These are phyloP conservation scores for Plasmodium berghei DNA, from an alignment of 169 alveolate species.

Conservation along the genomic window DNA sequence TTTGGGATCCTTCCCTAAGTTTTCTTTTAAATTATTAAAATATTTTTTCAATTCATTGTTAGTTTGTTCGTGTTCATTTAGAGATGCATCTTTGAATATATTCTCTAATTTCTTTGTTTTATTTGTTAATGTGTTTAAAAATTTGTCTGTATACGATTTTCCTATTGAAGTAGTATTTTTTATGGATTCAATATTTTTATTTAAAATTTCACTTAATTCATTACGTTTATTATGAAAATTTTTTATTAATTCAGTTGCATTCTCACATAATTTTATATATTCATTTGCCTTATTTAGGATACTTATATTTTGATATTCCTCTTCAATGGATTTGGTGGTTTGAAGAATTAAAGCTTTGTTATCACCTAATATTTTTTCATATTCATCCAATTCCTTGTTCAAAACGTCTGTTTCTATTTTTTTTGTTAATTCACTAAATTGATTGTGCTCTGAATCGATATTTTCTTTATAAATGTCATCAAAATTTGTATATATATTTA, in stretches of 20 bases:
- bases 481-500: no score
- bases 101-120: not conserved
- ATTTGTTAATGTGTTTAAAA: not conserved
- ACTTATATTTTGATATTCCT: conserved; percentile 2
- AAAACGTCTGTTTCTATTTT: no score
- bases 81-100: no score
- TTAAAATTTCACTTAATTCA: conserved; percentile 11
- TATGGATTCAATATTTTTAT: conserved; percentile 9
- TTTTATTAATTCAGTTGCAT: not conserved
- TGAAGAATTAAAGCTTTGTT: not conserved
- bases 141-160: not conserved
- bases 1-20: no score
- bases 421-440: no score
- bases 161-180: conserved; percentile 1
- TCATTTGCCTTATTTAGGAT: conserved; percentile 1
- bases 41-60: no score
- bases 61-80: no score
- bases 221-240: not conserved
- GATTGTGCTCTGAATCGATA: no score
- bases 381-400: not conserved
- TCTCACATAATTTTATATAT: not conserved
- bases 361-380: not conserved
- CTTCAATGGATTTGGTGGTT: conserved; percentile 11
- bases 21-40: no score
- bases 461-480: no score